A percentile compares a stretch with the other conserved stretches of the same genome.
Conservation (phyloP, 495 filamentous ascomycete species). For the Melanomma pulvis-pyrius region DNA sequence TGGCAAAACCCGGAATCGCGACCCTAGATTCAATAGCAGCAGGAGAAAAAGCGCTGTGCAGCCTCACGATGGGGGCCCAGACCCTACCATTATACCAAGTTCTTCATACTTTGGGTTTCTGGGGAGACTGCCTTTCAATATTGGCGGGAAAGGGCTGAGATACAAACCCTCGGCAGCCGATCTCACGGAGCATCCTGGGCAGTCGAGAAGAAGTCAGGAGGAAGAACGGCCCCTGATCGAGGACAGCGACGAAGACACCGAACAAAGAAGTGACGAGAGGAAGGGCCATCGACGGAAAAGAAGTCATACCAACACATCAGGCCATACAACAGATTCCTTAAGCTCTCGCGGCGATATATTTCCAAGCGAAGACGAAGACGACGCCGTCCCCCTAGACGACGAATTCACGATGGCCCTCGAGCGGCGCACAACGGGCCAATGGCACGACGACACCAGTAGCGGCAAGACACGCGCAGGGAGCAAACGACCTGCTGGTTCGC, state of each 20-base stretch:
- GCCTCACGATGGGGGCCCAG: constrained; percentile 61
- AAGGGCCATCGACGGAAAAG: constrained; percentile 61
- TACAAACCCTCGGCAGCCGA: constrained; percentile 93
- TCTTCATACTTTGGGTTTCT: constrained; percentile 86
- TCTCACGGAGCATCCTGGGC: constrained; percentile 81
- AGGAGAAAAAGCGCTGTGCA: constrained; percentile 68
- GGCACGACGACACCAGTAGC: constrained; percentile 70
- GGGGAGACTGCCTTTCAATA: constrained; percentile 78
- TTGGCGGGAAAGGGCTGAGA: constrained; percentile 74
- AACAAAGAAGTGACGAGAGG: constrained; percentile 31
- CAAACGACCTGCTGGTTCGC: constrained; percentile 46
- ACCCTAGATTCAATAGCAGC: constrained; percentile 29
- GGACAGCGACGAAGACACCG: constrained; percentile 57
- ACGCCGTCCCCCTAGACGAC: constrained; percentile 90
- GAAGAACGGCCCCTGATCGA: constrained; percentile 78
- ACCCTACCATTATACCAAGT: constrained; percentile 89
- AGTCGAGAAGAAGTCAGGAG: constrained; percentile 46
- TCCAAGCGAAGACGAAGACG: constrained; percentile 85
- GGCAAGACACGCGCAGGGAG: constrained; percentile 56
- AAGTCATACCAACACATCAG: constrained; percentile 80
- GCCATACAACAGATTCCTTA: constrained; percentile 81
- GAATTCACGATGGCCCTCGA: constrained; percentile 84
- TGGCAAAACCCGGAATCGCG: constrained; percentile 61
- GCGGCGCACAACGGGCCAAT: constrained; percentile 57
- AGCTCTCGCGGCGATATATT: constrained; percentile 94